phyloP scores from a whole-genome alignment of 257 asterid genomes.

The Linaria vulgaris region DNA sequence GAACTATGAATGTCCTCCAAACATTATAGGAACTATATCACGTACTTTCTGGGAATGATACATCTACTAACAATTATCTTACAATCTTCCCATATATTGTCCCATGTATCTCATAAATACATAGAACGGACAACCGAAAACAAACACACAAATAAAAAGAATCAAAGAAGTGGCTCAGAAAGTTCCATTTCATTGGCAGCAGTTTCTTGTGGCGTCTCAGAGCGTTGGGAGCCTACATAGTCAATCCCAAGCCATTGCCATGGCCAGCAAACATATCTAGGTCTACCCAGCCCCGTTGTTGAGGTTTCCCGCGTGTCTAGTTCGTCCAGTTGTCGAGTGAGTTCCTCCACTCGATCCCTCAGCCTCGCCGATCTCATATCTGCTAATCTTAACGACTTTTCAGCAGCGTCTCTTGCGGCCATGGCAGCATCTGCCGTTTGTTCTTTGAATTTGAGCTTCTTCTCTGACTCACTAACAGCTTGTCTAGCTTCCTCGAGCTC shows the following conservation, averaged over 20 bases:
- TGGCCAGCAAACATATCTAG: constrained; percentile 93
- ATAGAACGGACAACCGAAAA: constrained; percentile 1
- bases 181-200: constrained; percentile 96
- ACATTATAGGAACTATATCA: too few species aligned
- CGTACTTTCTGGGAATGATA: not conserved
- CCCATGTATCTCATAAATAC: constrained; percentile 18
- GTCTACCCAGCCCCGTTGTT: constrained; percentile 51
- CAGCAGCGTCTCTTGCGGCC: constrained; percentile 98
- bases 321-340: constrained; percentile 83
- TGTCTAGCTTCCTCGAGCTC: constrained; percentile 88
- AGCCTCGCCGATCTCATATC: constrained; percentile 81
- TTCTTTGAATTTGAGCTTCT: constrained; percentile 87
- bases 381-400: constrained; percentile 81
- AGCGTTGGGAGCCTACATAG: constrained; percentile 51
- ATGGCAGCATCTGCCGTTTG: constrained; percentile 96
- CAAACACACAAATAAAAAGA: constrained; percentile 10
- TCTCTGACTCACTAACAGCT: constrained; percentile 68
- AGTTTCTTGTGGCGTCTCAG: constrained; percentile 44
- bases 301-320: constrained; percentile 59
- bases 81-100: constrained; percentile 11
- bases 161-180: constrained; percentile 87
- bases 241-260: constrained; percentile 99
- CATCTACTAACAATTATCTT: constrained; percentile 23
- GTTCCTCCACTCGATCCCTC: constrained; percentile 91
- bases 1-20: too few species aligned